These are phyloP conservation scores for Proliferodiscus dingleyae DNA, from an alignment of 2,329 filamentous ascomycete species.

Conservation along the genomic window DNA sequence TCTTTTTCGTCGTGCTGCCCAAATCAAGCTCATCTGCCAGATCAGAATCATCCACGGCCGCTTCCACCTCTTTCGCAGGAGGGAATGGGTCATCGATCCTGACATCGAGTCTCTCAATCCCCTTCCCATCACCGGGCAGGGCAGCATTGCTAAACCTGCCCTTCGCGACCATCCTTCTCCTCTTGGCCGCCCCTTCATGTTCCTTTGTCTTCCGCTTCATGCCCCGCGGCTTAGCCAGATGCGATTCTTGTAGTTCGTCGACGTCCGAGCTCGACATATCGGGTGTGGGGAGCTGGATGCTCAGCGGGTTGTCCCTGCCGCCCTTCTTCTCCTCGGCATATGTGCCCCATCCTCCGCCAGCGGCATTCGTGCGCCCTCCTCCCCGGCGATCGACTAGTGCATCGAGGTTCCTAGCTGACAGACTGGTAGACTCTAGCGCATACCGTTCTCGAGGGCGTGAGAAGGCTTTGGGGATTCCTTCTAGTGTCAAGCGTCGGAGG, in stretches of 20 bases:
- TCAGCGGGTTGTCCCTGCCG: conserved; percentile 42
- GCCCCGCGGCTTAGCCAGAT: conserved; percentile 10
- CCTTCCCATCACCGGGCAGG: conserved; percentile 50
- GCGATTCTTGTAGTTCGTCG: conserved; percentile 20
- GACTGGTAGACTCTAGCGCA: conserved; percentile 59
- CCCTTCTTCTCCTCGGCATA: conserved; percentile 58
- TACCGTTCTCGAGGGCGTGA: conserved; percentile 71
- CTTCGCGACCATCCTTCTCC: conserved; percentile 55
- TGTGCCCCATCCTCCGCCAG: conserved; percentile 73
- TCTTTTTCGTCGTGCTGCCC: conserved; percentile 24
- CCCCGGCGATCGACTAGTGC: conserved; percentile 67
- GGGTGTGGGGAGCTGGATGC: conserved; percentile 36
- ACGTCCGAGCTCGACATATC: conserved; percentile 38
- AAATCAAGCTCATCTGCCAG: conserved; percentile 25
- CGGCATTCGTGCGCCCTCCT: conserved; percentile 62
- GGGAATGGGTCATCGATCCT: conserved; percentile 55
- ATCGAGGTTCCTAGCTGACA: conserved; percentile 66
- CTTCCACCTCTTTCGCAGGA: conserved; percentile 10
- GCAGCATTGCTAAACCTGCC: conserved; percentile 66
- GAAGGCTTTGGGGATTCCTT: conserved; percentile 77
- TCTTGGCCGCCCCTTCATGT: conserved; percentile 44
- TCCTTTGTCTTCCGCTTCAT: conserved; percentile 28
- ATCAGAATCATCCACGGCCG: conserved; percentile 19
- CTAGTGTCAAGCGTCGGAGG: conserved; percentile 65
- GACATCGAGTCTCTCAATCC: conserved; percentile 58